A percentile compares a stretch with the other conserved stretches of the same genome.
phyloP scores from a whole-genome alignment of 805 yeast species.

The Ogataea paradorogensis region DNA sequence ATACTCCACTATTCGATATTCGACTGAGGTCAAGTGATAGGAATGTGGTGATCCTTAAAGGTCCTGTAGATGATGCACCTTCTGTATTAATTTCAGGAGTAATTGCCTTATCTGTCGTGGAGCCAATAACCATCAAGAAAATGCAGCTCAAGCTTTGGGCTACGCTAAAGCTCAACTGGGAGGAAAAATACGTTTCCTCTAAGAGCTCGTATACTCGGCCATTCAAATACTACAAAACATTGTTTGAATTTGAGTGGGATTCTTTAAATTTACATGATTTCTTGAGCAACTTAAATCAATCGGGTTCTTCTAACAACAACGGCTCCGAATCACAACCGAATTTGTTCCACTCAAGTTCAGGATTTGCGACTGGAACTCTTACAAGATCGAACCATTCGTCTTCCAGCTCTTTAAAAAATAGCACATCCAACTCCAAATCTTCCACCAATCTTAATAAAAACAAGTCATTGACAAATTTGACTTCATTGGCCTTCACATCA shows the following conservation, averaged over 20 bases:
- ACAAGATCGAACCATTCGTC: slow-evolving; percentile 40
- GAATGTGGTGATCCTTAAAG: slow-evolving; percentile 79
- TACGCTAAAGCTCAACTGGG: slow-evolving; percentile 63
- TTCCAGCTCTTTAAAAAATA: slow-evolving; percentile 40
- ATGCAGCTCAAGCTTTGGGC: slow-evolving; percentile 65
- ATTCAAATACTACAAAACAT: slow-evolving; percentile 51
- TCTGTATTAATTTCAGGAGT: slow-evolving; percentile 75
- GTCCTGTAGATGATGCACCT: slow-evolving; percentile 72
- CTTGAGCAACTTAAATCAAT: slow-evolving; percentile 20
- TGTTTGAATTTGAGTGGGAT: slow-evolving; percentile 82
- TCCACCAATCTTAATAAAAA: slow-evolving; percentile 17
- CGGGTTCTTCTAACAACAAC: slow-evolving; percentile 16
- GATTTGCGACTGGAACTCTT: slow-evolving; percentile 32
- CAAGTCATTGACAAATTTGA: slow-evolving; percentile 35
- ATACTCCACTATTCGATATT: slow-evolving; percentile 40
- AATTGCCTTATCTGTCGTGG: slow-evolving; percentile 70
- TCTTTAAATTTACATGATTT: slow-evolving; percentile 51
- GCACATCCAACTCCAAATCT: slow-evolving; percentile 27
- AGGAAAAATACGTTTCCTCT: slow-evolving; percentile 47
- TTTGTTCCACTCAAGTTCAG: slow-evolving; percentile 12
- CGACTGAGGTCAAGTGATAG: slow-evolving; percentile 66
- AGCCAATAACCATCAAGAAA: slow-evolving; percentile 67
- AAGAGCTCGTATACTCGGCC: slow-evolving; percentile 47
- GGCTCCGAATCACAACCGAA: slow-evolving; percentile 10
- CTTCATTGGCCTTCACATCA: slow-evolving; percentile 21